Evolutionary conservation across 768 basidiomycete species (phyloP).

Genomic region (Lentinus tigrinus): DNA sequence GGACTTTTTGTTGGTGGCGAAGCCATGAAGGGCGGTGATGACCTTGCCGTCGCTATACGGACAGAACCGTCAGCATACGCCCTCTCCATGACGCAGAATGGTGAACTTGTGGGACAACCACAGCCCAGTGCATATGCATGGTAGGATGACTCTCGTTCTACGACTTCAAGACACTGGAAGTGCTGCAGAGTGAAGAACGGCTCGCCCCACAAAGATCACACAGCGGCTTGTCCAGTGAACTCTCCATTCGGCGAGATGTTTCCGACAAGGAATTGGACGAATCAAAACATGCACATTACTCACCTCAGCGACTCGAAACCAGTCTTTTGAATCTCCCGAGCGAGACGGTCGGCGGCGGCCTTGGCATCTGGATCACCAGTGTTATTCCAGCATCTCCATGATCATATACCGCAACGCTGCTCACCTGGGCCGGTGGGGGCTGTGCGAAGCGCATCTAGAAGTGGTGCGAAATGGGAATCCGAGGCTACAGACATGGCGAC

Average conservation of each 20-base stretch:
- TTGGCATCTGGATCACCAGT: constrained; percentile 62
- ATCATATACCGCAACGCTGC: constrained; percentile 1
- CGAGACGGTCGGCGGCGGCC: constrained; percentile 77
- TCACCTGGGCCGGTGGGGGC: constrained; percentile 39
- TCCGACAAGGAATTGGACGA: too few species aligned
- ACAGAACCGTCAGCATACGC: not conserved
- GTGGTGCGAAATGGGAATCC: constrained; percentile 42
- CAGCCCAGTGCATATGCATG: too few species aligned
- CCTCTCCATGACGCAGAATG: not conserved
- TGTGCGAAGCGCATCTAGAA: constrained; percentile 40
- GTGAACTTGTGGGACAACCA: not conserved
- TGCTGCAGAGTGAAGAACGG: too few species aligned
- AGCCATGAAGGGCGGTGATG: constrained; percentile 61
- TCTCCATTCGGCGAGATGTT: too few species aligned
- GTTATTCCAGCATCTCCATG: not conserved
- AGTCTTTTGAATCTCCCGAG: constrained; percentile 63
- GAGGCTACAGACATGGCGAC: constrained; percentile 46
- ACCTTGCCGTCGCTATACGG: constrained; percentile 56
- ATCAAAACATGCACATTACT: constrained; percentile 26
- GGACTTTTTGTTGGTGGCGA: constrained; percentile 82
- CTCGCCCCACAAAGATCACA: too few species aligned
- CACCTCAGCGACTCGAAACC: constrained; percentile 66
- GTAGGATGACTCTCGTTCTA: too few species aligned
- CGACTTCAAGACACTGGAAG: too few species aligned
- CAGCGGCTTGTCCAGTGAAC: too few species aligned